phyloP scores from a whole-genome alignment of 148 eudicot species.

The Spergularia marina region DNA sequence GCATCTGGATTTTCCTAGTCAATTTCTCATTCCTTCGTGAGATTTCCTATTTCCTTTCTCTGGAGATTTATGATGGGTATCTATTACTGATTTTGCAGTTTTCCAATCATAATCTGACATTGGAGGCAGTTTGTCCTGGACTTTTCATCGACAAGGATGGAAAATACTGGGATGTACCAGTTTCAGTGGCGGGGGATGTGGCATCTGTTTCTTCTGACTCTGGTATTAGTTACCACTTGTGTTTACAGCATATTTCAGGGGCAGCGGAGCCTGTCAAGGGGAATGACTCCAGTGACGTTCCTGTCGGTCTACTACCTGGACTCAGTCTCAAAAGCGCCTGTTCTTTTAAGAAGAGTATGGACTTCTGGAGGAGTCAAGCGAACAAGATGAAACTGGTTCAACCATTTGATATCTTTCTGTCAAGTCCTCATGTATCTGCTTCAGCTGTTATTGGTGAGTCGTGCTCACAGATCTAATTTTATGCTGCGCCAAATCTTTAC shows the following conservation, averaged over 20 bases:
- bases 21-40: no score
- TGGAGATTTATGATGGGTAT: background rate
- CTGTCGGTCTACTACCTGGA: constrained; percentile 56
- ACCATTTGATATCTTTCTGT: constrained; percentile 71
- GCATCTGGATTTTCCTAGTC: no score
- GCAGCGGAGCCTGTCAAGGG: constrained; percentile 44
- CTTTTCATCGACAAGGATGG: constrained; percentile 66
- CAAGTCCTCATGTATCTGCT: constrained; percentile 77
- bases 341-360: constrained; percentile 53
- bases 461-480: background rate
- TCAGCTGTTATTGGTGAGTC: constrained; percentile 68
- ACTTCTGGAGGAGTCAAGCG: constrained; percentile 74
- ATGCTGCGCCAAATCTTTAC: background rate
- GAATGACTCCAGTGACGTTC: constrained; percentile 31
- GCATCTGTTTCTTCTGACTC: constrained; percentile 62
- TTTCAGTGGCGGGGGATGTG: constrained; percentile 65
- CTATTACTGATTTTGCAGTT: constrained; percentile 50
- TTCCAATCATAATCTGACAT: constrained; percentile 53
- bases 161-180: constrained; percentile 83
- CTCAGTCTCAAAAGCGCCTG: constrained; percentile 61
- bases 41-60: background rate
- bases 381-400: constrained; percentile 72
- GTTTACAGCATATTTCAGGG: constrained; percentile 61
- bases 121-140: constrained; percentile 71
- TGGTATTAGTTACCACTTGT: constrained; percentile 67